Evolutionary conservation across 164 flowering plant species (phyloP).

Genomic region (Warburgia ugandensis): DNA sequence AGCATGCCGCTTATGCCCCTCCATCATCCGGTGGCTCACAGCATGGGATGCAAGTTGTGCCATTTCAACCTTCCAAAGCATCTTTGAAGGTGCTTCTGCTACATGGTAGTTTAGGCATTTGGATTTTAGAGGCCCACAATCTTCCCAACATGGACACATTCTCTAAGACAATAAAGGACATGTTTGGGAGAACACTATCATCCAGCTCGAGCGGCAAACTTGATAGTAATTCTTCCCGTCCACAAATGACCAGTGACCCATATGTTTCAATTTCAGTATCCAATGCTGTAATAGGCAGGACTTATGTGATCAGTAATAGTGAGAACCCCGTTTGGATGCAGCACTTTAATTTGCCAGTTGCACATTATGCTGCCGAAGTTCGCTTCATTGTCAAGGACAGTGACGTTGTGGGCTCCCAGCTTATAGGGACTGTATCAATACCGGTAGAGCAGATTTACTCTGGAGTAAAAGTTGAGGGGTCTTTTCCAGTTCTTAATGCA

Average conservation of each 20-base stretch:
- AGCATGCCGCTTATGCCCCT: too few relatives aligned
- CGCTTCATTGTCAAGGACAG: slow-evolving; percentile 77
- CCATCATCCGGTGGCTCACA: too few relatives aligned
- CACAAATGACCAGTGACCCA: slow-evolving; percentile 83
- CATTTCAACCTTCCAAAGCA: slow-evolving; percentile 32
- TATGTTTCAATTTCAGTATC: slow-evolving; percentile 65
- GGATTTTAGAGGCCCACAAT: slow-evolving; percentile 66
- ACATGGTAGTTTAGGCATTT: slow-evolving; percentile 87
- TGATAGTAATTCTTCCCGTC: too few relatives aligned
- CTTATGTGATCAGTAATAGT: slow-evolving; percentile 74
- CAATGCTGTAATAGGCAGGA: slow-evolving; percentile 73
- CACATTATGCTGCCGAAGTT: slow-evolving; percentile 82
- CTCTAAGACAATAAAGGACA: slow-evolving; percentile 63
- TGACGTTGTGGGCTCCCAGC: slow-evolving; percentile 86
- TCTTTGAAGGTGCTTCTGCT: slow-evolving; percentile 73
- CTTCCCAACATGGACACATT: slow-evolving; percentile 98
- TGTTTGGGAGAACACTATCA: slow-evolving; percentile 46
- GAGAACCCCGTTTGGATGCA: slow-evolving; percentile 96
- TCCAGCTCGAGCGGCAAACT: slow-evolving; percentile 52
- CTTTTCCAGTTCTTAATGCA: slow-evolving; percentile 52
- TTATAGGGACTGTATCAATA: slow-evolving; percentile 68
- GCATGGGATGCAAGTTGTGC: slow-evolving; percentile 50
- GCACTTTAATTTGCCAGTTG: slow-evolving; percentile 83
- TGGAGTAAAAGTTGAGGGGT: slow-evolving; percentile 64
- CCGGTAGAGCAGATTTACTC: slow-evolving; percentile 64